Base-by-base conservation (phyloP, 2,329 filamentous ascomycete genomes). In the Talaromyces rugulosus region DNA sequence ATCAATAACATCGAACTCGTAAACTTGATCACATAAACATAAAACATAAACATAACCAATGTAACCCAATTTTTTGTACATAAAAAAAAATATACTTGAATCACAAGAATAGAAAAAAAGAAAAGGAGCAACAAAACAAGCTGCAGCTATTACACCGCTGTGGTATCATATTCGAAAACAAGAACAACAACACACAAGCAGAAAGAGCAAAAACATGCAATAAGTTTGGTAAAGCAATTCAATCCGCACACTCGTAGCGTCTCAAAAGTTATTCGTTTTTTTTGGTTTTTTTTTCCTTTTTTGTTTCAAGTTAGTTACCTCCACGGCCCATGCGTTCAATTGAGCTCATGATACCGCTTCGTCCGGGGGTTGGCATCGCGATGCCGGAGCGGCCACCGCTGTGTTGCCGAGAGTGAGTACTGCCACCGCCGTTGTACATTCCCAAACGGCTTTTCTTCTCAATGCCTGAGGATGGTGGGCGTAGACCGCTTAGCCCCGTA, bases 321-420 rank as follows among this genome's bases (percentile, higher is more conserved):
- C 71, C 59, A 11, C 82, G 87, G 9, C 91, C 91, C 92, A 96
- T 96, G 77, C 88, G 87, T 81, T 96, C 91, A 73, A 96, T 95
- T 18, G 89, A 92, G 68, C 84, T 89, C 88, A 96, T 88, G 70
- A 95, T 89, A 61, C 89, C 87, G 71, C 89, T 91, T 69, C 90
- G 83, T 14, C 78, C 77, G 8, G 75, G 74, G 1, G 72, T 72
- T 44, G 72, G 71, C 30, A 74, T 71, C 14, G 73, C 73, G 63
- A 76, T 76, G 2, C 73, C 73, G 16, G 74, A 74, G 55, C 71
- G 73, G 23, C 73, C 72, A 55, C 73, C 72, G 58, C 74, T 78
- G 54, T 74, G 76, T 9, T 74, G 72, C 27, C 75, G 70, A 14
- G 62, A 65, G 61, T 75, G 72, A 47, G 68, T 67, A 31, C 63